Evolutionary conservation across 2,329 filamentous ascomycete genomes (phyloP), one percentile per base, ranked within the genome.

Genomic region (Aotearoamyces nothofagi): DNA sequence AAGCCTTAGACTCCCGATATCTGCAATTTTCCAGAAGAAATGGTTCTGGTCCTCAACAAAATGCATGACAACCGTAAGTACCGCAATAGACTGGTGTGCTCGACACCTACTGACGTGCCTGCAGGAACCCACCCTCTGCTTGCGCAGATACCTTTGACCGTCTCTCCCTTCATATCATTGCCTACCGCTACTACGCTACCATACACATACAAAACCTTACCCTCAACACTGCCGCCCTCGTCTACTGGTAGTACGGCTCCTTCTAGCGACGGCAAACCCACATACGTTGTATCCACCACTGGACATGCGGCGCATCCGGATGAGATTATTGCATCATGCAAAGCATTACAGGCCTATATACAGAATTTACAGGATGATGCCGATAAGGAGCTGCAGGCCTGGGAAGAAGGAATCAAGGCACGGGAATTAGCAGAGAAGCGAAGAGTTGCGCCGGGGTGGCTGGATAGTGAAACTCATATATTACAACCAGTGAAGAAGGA

Each of bases 121-220:
- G 22, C 37, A 83, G 78, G 69, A 40, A 74, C 83, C 10, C 84
- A 94, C 56, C 81, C 78, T 10, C 71, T 94, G 39, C 73, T 98
- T 26, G 80, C 86, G 40, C 90, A 98, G 57, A 74, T 96, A 22
- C 84, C 90, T 16, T 61, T 98, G 31, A 92, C 84, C 27, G 84
- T 96, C 24, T 94, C 87, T 3, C 90, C 90, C 15, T 94, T 94
- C 59, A 72, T 96, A 44, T 79, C 78, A 35, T 76, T 98, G 17
- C 90, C 90, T 8, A 78, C 81, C 16, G 78, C 87, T 15, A 80
- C 86, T 12, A 93, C 86, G 1, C 71, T 98, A 5, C 87, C 90
- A 14, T 96, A 96, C 60, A 92, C 83, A 42, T 96, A 94, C 66
- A 87, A 86, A 50, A 68, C 74, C 8, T 77, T 96, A 48, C 82